These are phyloP conservation scores for Cystofilobasidium bisporidii DNA, from an alignment of 768 basidiomycete species.

Conservation along the genomic window DNA sequence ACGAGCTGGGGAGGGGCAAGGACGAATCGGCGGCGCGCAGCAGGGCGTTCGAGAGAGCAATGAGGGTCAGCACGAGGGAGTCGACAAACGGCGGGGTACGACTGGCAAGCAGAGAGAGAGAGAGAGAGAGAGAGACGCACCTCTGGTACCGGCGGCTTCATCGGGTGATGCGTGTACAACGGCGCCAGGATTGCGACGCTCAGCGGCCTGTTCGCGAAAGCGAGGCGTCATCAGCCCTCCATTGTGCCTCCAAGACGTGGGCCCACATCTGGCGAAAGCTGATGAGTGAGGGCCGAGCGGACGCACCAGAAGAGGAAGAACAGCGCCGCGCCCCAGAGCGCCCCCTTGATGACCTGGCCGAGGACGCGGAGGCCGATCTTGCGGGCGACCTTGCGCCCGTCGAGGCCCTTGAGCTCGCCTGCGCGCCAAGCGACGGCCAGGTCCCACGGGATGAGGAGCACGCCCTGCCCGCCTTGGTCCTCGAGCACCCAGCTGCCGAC, in stretches of 20 bases:
- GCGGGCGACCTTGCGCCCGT: not conserved
- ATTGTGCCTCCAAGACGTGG: not conserved
- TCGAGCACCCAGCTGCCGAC: not conserved
- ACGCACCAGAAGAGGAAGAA: conserved; percentile 29
- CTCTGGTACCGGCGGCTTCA: not conserved
- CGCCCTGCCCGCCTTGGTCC: not conserved
- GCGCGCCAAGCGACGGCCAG: not conserved
- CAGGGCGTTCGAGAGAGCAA: not conserved
- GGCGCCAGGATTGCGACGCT: conserved; percentile 27
- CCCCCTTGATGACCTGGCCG: conserved; percentile 14
- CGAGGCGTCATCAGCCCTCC: not conserved
- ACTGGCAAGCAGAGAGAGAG: not conserved
- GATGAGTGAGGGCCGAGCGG: too few species aligned
- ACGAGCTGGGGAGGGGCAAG: conserved; percentile 19
- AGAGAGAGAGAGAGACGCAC: not conserved
- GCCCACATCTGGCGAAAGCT: too few species aligned
- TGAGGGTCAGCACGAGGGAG: too few species aligned
- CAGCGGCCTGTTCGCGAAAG: conserved; percentile 16
- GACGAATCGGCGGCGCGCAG: not conserved
- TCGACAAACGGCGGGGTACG: not conserved
- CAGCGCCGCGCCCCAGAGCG: conserved; percentile 21
- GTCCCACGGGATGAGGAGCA: conserved; percentile 4
- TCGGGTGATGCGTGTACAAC: conserved; percentile 21
- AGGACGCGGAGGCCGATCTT: conserved; percentile 1
- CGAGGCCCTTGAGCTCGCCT: not conserved